Evolutionary conservation across 768 basidiomycete species (phyloP).

Genomic region (Lactarius tabidus): DNA sequence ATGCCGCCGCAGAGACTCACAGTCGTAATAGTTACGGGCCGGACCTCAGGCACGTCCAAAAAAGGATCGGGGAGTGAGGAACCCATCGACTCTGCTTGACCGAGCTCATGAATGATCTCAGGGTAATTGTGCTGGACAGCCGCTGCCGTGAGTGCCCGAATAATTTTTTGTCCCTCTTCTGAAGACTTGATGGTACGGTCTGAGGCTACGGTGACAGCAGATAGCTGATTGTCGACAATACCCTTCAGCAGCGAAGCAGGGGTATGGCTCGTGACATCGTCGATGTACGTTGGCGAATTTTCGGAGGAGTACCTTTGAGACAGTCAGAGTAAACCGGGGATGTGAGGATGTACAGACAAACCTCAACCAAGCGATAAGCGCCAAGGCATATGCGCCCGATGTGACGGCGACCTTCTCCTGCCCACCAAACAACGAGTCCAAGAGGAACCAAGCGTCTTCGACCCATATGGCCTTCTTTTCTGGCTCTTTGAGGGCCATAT

Average conservation of each 20-base stretch:
- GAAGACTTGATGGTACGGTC: constrained; percentile 53
- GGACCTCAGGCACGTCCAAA: constrained; percentile 53
- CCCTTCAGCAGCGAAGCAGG: constrained; percentile 29
- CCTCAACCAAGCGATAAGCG: constrained; percentile 59
- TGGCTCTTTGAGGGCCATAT: constrained; percentile 51
- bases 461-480: constrained; percentile 52
- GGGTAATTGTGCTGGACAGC: constrained; percentile 54
- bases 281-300: constrained; percentile 8
- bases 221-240: constrained; percentile 47
- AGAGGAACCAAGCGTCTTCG: constrained; percentile 58
- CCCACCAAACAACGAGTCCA: constrained; percentile 49
- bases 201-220: constrained; percentile 49
- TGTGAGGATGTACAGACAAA: constrained; percentile 29
- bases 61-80: constrained; percentile 39
- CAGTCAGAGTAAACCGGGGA: constrained; percentile 18
- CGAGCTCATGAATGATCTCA: constrained; percentile 52
- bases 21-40: constrained; percentile 50
- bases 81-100: constrained; percentile 48
- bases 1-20: constrained; percentile 29
- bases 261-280: constrained; percentile 23
- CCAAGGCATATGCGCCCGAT: constrained; percentile 60
- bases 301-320: constrained; percentile 39
- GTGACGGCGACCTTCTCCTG: constrained; percentile 48
- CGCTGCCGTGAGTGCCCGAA: constrained; percentile 53
- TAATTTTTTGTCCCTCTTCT: constrained; percentile 51